Percentiles rank a stretch among this genome's conserved stretches.
These are phyloP conservation scores for Xylogone sp. DNA, from an alignment of 2,329 filamentous ascomycete species.

Conservation along the genomic window DNA sequence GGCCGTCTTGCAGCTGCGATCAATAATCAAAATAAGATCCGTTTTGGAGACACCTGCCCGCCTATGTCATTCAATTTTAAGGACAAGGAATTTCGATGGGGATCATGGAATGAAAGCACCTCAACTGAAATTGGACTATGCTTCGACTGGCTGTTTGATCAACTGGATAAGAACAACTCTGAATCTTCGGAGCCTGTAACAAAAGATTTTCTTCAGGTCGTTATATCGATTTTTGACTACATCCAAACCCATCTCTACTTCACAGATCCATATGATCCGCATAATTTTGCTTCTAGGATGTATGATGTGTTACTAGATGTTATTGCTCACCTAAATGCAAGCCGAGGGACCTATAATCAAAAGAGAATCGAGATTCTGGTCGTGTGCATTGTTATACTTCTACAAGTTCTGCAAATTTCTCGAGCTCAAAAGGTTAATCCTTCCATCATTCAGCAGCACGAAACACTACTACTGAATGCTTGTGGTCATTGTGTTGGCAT, in stretches of 20 bases:
- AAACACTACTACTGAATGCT: conserved; percentile 43
- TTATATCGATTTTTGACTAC: conserved; percentile 23
- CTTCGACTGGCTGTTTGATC: conserved; percentile 55
- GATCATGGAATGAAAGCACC: conserved; percentile 50
- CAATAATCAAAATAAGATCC: conserved; percentile 25
- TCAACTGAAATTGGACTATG: conserved; percentile 60
- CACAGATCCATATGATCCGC: conserved; percentile 6
- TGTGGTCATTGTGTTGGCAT: conserved; percentile 34
- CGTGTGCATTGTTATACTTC: conserved; percentile 29
- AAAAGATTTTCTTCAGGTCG: conserved; percentile 8
- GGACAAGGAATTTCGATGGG: conserved; percentile 49
- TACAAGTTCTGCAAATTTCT: conserved; percentile 41
- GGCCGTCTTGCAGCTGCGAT: conserved; percentile 39
- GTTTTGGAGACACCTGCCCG: conserved; percentile 27
- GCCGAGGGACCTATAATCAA: not conserved
- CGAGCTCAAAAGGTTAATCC: conserved; percentile 8
- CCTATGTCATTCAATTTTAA: conserved; percentile 42
- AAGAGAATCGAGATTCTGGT: conserved; percentile 13
- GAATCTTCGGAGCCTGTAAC: not conserved
- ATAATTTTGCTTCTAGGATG: conserved; percentile 23
- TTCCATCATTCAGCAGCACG: conserved; percentile 33
- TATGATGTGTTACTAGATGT: conserved; percentile 20
- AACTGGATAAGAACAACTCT: conserved; percentile 18
- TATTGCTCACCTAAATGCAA: not conserved
- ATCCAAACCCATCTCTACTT: conserved; percentile 21